Evolutionary conservation across 192 early-diverging fungal species (phyloP), one percentile per base, ranked within the genome.

Genomic region (Dispira simplex): DNA sequence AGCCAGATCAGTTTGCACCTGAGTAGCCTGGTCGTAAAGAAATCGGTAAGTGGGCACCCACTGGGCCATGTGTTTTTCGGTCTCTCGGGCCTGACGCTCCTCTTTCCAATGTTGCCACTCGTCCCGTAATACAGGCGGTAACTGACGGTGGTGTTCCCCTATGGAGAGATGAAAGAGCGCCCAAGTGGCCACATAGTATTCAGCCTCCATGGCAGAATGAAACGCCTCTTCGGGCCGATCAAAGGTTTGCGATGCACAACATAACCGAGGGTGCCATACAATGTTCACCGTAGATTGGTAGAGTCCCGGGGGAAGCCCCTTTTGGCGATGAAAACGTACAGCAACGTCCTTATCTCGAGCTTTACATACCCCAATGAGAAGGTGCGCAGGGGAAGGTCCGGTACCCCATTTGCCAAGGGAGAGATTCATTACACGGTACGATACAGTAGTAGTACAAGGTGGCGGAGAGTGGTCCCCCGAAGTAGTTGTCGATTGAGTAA

Each of bases 151-250:
- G 26, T 53, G 26, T 20, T 20, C 18, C 26, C 21, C 18, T 11
- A 18, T 9, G 18, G 51, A 20, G 21, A 53, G 26, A 25, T n/a
- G 51, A 26, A 25, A 53, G 10, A 53, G 18, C 11, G 51, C 51
- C 51, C 51, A 53, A n/a, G 51, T 53, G 51, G 51, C 51, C 1
- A 53, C 51, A n/a, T 53, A 53, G 18, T 20, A 20, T n/a, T 53
- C 51, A 3, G 51, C 51, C 26, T 53, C 51, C 1, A 3, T 26
- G 21, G 18, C 20, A n/a, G 51, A 53, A 53, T 53, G 9, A 53
- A 53, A 53, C 51, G 26, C 51, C 51, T 11, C 20, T 25, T 53
- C 51, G 1, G 21, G 51, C 3, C 10, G 0, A 53, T 53, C 20
- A n/a, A n/a, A 25, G 18, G 10, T 53, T 11, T 20, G 18, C 21